Evolutionary conservation across 2,329 filamentous ascomycete genomes (phyloP).

Genomic region (Dactylellina leptospora): DNA sequence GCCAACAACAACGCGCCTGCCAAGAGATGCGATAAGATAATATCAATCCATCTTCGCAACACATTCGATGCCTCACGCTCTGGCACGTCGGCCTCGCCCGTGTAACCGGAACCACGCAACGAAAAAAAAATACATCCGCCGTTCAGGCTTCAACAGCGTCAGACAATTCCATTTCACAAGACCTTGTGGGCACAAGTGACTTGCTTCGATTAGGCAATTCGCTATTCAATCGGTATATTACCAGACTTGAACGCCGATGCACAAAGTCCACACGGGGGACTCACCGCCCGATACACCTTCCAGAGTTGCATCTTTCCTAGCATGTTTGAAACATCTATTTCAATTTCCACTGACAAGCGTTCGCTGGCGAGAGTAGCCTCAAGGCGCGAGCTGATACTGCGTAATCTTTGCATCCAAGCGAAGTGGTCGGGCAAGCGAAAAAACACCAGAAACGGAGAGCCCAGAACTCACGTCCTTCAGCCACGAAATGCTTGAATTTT

Average conservation of each 20-base stretch:
- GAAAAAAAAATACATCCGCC: too few relatives aligned
- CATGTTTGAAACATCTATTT: too few relatives aligned
- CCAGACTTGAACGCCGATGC: neutral
- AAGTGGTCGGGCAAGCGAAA: slow-evolving; percentile 4
- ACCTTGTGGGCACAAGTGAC: too few relatives aligned
- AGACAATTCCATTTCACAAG: too few relatives aligned
- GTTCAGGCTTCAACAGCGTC: too few relatives aligned
- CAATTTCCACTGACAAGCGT: too few relatives aligned
- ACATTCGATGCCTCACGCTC: slow-evolving; percentile 7
- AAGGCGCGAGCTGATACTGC: neutral
- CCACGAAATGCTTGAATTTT: slow-evolving; percentile 33
- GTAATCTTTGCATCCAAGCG: slow-evolving; percentile 28
- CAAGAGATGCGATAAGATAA: slow-evolving; percentile 21
- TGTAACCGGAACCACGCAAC: too few relatives aligned
- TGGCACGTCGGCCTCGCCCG: too few relatives aligned
- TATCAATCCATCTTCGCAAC: slow-evolving; percentile 8
- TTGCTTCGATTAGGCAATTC: neutral
- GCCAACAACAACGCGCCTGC: slow-evolving; percentile 24
- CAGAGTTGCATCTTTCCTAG: too few relatives aligned
- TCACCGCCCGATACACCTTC: too few relatives aligned
- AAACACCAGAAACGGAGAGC: neutral
- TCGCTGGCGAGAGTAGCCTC: too few relatives aligned
- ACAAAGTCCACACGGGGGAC: too few relatives aligned
- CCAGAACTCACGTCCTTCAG: slow-evolving; percentile 2
- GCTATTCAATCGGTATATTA: neutral